These are phyloP conservation scores for Cyclotella cryptica DNA, from an alignment of 108 stramenopile genomes.

Conservation along the genomic window DNA sequence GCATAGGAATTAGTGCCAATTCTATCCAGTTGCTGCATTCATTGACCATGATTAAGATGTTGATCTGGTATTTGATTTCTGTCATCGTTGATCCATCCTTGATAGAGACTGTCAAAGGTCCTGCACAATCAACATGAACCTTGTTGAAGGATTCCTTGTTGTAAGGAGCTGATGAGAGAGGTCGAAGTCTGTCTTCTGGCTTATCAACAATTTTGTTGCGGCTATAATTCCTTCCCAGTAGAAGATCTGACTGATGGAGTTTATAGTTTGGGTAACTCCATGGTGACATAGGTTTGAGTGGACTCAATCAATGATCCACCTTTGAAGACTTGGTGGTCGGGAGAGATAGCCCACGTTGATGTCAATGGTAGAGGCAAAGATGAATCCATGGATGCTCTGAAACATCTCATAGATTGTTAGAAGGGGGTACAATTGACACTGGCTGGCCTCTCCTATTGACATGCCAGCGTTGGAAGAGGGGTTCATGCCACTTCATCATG, in stretches of 20 bases:
- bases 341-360: conserved; percentile 25
- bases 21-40: conserved; percentile 3
- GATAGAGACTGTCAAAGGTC: conserved; percentile 20
- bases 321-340: too few relatives aligned
- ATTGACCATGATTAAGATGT: conserved; percentile 3
- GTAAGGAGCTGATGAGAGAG: conserved; percentile 4
- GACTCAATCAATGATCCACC: too few relatives aligned
- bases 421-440: background rate
- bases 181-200: background rate
- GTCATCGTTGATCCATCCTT: too few relatives aligned
- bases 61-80: too few relatives aligned
- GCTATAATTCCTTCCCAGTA: too few relatives aligned
- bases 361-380: background rate
- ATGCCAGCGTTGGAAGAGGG: background rate
- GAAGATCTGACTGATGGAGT: too few relatives aligned
- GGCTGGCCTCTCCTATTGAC: background rate
- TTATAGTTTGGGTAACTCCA: too few relatives aligned
- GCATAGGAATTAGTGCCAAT: too few relatives aligned
- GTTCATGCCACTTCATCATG: background rate
- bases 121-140: conserved; percentile 21
- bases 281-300: too few relatives aligned
- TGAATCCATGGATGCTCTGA: background rate
- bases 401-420: conserved; percentile 7
- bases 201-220: conserved; percentile 16
- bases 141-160: conserved; percentile 17